Conservation (phyloP, 768 basidiomycete species). For the Lactarius akahatsu region DNA sequence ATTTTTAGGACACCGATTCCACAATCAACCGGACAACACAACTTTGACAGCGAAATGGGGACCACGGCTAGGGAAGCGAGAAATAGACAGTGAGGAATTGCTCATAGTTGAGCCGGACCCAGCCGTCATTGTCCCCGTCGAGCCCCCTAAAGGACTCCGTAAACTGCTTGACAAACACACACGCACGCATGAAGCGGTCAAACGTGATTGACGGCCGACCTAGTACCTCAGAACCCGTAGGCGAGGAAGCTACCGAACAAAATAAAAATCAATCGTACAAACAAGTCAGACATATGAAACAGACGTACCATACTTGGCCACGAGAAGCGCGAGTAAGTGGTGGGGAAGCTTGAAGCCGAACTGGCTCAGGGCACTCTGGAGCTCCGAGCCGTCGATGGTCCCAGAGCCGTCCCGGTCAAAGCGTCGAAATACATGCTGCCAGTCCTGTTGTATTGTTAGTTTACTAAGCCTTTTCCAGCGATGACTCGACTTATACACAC, state of each 20-base stretch:
- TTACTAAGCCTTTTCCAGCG: background rate
- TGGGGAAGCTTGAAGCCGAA: conserved; percentile 79
- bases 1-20: background rate
- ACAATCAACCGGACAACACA: background rate
- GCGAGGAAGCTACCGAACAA: conserved; percentile 32
- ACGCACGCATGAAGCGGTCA: conserved; percentile 84
- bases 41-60: background rate
- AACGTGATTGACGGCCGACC: conserved; percentile 63
- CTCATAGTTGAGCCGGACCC: conserved; percentile 71
- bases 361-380: conserved; percentile 63
- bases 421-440: conserved; percentile 80
- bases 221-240: conserved; percentile 31
- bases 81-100: conserved; percentile 68
- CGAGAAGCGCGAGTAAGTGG: conserved; percentile 59
- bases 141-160: conserved; percentile 67
- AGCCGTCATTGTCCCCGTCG: conserved; percentile 59
- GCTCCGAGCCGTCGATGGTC: conserved; percentile 68
- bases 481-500: conserved; percentile 32
- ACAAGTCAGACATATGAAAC: background rate
- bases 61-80: conserved; percentile 48
- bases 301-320: conserved; percentile 71
- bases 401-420: conserved; percentile 82
- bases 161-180: conserved; percentile 77
- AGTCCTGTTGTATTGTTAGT: conserved; percentile 48
- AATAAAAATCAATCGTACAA: background rate